Evolutionary conservation across 768 basidiomycete genomes (phyloP).

Genomic region (Gloeopeniophorella convolvens): DNA sequence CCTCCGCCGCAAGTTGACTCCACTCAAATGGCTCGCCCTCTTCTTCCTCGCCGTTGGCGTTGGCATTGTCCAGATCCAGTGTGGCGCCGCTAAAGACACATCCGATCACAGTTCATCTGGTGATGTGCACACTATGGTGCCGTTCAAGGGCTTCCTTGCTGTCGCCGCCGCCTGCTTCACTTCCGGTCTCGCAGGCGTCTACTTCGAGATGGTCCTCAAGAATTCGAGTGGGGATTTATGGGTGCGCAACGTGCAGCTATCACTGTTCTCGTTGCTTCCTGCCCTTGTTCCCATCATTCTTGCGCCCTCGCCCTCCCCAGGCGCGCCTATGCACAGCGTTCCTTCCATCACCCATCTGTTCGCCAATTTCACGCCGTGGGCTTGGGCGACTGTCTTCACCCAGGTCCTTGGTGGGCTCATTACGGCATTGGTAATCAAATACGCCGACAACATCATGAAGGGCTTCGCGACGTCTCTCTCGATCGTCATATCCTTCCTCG

Average conservation of each 20-base stretch:
- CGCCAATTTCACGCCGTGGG: constrained; percentile 83
- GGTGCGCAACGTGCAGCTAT: constrained; percentile 95
- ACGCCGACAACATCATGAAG: constrained; percentile 86
- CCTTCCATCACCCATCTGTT: constrained; percentile 51
- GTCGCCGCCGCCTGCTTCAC: constrained; percentile 91
- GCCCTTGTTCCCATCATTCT: constrained; percentile 75
- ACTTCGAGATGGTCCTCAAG: constrained; percentile 97
- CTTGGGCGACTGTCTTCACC: constrained; percentile 82
- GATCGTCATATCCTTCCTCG: constrained; percentile 93
- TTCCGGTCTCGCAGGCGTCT: constrained; percentile 93
- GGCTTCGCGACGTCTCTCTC: constrained; percentile 94
- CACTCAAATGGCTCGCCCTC: constrained; percentile 79
- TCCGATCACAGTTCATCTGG: constrained; percentile 1
- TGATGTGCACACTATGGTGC: constrained; percentile 57
- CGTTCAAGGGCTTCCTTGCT: constrained; percentile 81
- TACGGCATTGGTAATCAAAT: constrained; percentile 92
- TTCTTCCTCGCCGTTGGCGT: constrained; percentile 84
- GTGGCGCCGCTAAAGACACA: constrained; percentile 20
- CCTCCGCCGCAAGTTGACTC: constrained; percentile 66
- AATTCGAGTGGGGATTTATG: constrained; percentile 85
- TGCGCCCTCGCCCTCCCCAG: constrained; percentile 30
- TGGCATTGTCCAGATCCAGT: constrained; percentile 61
- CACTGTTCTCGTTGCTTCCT: constrained; percentile 88
- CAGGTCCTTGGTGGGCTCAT: constrained; percentile 91
- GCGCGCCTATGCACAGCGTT: constrained; percentile 26